Percentiles rank a stretch among this genome's conserved stretches.
These are phyloP conservation scores for Torulaspora gathmanii DNA, from an alignment of 805 yeast species.

Conservation along the genomic window DNA sequence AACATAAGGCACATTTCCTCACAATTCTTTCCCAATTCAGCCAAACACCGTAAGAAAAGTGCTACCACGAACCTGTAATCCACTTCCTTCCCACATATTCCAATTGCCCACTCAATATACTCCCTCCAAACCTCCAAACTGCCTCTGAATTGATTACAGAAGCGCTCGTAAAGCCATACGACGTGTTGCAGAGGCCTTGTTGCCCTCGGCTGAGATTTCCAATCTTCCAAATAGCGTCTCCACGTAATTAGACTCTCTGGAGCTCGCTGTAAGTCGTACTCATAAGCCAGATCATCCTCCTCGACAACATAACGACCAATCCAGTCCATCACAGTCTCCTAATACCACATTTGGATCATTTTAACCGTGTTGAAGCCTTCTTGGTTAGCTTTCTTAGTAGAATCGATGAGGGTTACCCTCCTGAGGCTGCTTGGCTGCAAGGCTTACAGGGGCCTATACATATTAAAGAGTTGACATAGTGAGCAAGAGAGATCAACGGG, in stretches of 20 bases:
- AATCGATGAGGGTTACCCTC: conserved; percentile 5
- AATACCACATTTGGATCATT: background rate
- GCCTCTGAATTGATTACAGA: conserved; percentile 26
- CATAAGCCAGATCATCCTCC: conserved; percentile 42
- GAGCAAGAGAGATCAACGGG: too few species aligned
- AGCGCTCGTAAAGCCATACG: conserved; percentile 37
- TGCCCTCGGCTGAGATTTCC: conserved; percentile 20
- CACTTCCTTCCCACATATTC: conserved; percentile 4
- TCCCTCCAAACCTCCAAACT: conserved; percentile 24
- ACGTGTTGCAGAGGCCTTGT: conserved; percentile 16
- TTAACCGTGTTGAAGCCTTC: background rate
- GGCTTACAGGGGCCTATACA: conserved; percentile 4
- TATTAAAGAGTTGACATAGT: background rate
- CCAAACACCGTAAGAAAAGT: conserved; percentile 34
- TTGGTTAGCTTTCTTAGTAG: background rate
- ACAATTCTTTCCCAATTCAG: conserved; percentile 27
- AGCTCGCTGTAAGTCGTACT: conserved; percentile 40
- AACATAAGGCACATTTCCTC: conserved; percentile 52
- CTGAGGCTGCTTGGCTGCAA: conserved; percentile 7
- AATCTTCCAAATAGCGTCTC: conserved; percentile 42
- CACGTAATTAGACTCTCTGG: conserved; percentile 40
- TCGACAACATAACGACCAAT: conserved; percentile 16
- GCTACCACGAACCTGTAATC: background rate
- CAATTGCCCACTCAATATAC: conserved; percentile 39
- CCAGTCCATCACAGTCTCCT: conserved; percentile 6